Evolutionary conservation across 2,329 filamentous ascomycete species (phyloP), one percentile per base, ranked within the genome.

Genomic region (Bipolaris cookei): DNA sequence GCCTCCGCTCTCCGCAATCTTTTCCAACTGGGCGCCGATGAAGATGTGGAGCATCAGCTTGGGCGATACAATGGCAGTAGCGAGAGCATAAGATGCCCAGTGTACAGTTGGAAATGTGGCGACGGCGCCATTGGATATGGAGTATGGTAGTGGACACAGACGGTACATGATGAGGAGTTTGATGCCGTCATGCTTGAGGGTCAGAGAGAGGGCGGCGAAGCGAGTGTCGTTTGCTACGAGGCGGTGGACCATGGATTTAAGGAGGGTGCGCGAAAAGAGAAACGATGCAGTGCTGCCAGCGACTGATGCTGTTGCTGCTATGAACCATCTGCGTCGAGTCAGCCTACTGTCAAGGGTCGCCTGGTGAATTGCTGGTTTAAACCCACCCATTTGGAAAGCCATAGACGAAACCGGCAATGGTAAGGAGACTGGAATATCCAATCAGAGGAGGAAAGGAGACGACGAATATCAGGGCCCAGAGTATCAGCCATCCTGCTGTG

Each of bases 41-140:
- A 97, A 99, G 67, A 96, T 87, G 73, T 96, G 91, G 48, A 99
- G 88, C 57, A 98, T 82, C 16, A 99, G 82, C 72, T 98, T 99
- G 6, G 95, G 95, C 13, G 84, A 87, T 10, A 92, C 88, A 14
- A 94, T 80, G 2, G 91, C 88, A 0, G 94, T 98, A 5, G 95
- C 94, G 43, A 92, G 75, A 30, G 88, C 88, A 78, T 96, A 98
- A 44, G 85, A 85, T 58, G 84, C 75, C 38, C 90, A 90, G 21
- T 88, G 84, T 32, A 99, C 91, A 30, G 90, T 96, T 2, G 93
- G 93, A 60, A 99, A 93, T 1, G 95, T 98, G 28, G 92, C 92
- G 53, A 99, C 86, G 59, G 96, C 96, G 48, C 92, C 95, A 73
- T 99, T 99, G 72, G 90, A 93, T 65, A 98, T 81, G 50, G 90